Evolutionary conservation across 495 filamentous ascomycete genomes (phyloP).

Genomic region (Pyrenula aspistea): DNA sequence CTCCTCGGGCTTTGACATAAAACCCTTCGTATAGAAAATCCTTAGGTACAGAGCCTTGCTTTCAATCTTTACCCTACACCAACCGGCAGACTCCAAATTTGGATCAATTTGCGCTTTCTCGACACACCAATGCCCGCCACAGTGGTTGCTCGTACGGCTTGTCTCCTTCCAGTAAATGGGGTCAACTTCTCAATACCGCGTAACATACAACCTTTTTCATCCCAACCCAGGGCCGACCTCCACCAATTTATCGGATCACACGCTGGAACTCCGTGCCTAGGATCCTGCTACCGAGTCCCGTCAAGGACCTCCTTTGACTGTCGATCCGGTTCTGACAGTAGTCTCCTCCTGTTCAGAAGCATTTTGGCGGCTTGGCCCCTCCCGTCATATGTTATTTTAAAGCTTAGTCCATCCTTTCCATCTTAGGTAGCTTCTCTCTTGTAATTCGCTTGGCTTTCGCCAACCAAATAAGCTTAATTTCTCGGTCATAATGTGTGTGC

Average conservation of each 20-base stretch:
- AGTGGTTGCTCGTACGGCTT: not conserved
- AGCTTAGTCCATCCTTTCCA: not conserved
- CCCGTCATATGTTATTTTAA: not conserved
- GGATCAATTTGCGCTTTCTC: not conserved
- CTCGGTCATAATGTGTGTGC: no score
- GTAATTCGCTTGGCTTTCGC: not conserved
- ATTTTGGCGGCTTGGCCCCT: not conserved
- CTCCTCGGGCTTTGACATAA: not conserved
- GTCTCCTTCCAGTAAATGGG: not conserved
- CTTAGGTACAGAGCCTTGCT: not conserved
- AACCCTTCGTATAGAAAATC: not conserved
- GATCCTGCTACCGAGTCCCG: no score
- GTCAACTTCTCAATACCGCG: not conserved
- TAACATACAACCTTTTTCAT: not conserved
- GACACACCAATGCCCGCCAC: not conserved
- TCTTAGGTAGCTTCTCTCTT: not conserved
- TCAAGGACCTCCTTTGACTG: no score
- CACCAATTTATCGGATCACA: not conserved
- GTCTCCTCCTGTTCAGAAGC: not conserved
- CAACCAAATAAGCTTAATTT: not conserved
- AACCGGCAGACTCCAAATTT: not conserved
- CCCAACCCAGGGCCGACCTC: not conserved
- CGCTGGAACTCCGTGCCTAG: no score
- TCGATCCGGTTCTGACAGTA: no score
- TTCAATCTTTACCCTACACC: not conserved